A percentile compares a stretch with the other conserved stretches of the same genome.
These are phyloP conservation scores for Royoungia palumana DNA, from an alignment of 768 basidiomycete genomes.

Conservation along the genomic window DNA sequence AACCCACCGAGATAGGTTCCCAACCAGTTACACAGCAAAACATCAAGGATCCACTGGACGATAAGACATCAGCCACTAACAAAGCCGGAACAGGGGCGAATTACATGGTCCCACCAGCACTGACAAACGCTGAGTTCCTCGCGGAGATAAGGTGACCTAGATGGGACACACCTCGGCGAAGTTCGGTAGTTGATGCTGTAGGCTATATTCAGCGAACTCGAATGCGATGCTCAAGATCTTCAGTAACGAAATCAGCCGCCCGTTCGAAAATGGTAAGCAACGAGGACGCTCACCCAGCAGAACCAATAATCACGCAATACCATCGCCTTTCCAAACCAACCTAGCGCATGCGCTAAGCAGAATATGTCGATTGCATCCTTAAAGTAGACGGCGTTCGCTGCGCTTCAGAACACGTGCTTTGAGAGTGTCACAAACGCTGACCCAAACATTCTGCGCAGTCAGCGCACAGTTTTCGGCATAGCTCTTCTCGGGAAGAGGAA, in stretches of 20 bases:
- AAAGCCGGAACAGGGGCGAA: conserved; percentile 23
- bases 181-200: conserved; percentile 85
- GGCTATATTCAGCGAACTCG: conserved; percentile 83
- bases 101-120: conserved; percentile 95
- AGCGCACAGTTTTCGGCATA: conserved; percentile 81
- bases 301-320: conserved; percentile 92
- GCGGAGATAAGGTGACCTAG: conserved; percentile 16
- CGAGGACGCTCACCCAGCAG: conserved; percentile 64
- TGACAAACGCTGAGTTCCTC: conserved; percentile 28
- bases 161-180: conserved; percentile 69
- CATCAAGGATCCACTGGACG: conserved; percentile 79
- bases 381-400: not conserved
- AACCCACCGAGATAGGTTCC: conserved; percentile 74
- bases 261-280: conserved; percentile 1
- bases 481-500: conserved; percentile 76
- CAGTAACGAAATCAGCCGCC: conserved; percentile 8
- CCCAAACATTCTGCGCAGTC: conserved; percentile 64
- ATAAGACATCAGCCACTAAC: conserved; percentile 12
- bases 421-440: conserved; percentile 29
- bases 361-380: conserved; percentile 85
- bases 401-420: not conserved
- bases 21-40: conserved; percentile 84
- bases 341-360: conserved; percentile 78
- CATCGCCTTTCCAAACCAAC: conserved; percentile 92
- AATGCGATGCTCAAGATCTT: conserved; percentile 87